Percentiles rank a stretch among this genome's conserved stretches.
phyloP scores from a whole-genome alignment of 768 basidiomycete species.

The Termitomyces sp. region DNA sequence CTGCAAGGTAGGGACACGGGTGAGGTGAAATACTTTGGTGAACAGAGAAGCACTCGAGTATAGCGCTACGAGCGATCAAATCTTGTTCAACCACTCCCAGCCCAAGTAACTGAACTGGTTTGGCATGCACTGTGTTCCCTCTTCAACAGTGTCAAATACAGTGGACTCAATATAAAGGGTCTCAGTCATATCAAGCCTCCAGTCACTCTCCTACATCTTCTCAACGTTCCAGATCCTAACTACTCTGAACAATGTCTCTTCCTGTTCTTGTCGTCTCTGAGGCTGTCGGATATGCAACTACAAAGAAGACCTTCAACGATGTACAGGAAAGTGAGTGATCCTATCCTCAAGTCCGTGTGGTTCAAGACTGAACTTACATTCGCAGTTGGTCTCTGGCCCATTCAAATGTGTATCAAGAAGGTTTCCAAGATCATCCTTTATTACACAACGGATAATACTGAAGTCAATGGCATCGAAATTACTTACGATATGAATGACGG shows the following conservation, averaged over 20 bases:
- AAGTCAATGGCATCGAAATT: slow-evolving; percentile 1
- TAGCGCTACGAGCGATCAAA: too few species aligned
- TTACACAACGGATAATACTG: neutral
- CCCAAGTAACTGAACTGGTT: neutral
- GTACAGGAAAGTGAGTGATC: neutral
- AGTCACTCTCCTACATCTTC: neutral
- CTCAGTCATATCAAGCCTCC: neutral
- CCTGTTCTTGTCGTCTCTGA: neutral
- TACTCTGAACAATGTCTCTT: neutral
- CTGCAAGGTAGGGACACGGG: too few species aligned
- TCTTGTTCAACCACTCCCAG: neutral
- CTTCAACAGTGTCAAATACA: neutral
- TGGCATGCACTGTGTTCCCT: neutral
- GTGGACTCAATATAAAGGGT: neutral
- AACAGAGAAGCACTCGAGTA: too few species aligned
- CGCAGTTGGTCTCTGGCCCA: neutral
- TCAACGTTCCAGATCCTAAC: neutral
- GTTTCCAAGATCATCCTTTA: neutral
- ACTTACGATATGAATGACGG: neutral
- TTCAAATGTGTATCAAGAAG: neutral
- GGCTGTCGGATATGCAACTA: neutral
- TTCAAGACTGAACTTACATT: neutral
- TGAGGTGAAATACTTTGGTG: too few species aligned
- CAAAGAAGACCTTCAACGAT: neutral
- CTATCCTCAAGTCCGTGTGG: neutral